Percentiles rank a stretch among this genome's conserved stretches.
phyloP scores from a whole-genome alignment of 2,329 filamentous ascomycete species.

The Exophiala sp. region DNA sequence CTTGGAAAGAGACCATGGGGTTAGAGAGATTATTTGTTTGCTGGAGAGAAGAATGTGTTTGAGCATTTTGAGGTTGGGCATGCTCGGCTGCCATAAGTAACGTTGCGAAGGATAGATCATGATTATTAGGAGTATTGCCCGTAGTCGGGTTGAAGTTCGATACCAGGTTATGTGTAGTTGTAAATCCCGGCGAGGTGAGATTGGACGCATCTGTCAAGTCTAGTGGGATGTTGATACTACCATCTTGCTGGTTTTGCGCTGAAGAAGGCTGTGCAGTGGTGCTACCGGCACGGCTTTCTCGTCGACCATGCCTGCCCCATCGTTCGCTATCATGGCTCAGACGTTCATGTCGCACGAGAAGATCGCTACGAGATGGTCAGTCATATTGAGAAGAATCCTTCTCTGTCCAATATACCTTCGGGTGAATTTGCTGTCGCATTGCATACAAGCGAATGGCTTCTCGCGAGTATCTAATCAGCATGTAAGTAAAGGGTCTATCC shows the following conservation, averaged over 20 bases:
- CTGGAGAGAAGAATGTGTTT: constrained; percentile 21
- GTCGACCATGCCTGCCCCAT: constrained; percentile 13
- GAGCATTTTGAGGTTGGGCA: constrained; percentile 36
- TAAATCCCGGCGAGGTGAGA: constrained; percentile 8
- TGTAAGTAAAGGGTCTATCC: neutral
- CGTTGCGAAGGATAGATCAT: constrained; percentile 37
- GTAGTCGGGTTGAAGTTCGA: constrained; percentile 7
- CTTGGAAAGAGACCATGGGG: constrained; percentile 12
- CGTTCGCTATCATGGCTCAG: constrained; percentile 35
- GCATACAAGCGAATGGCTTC: constrained; percentile 39
- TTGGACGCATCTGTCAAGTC: constrained; percentile 7
- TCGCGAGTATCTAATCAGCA: constrained; percentile 34
- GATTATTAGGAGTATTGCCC: constrained; percentile 15
- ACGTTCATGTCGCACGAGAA: constrained; percentile 41
- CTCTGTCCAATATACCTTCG: constrained; percentile 34
- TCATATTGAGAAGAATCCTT: constrained; percentile 13
- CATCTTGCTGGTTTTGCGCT: constrained; percentile 3
- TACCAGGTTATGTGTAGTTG: constrained; percentile 22
- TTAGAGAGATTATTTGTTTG: constrained; percentile 13
- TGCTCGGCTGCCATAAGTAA: constrained; percentile 43
- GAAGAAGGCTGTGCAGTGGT: constrained; percentile 23
- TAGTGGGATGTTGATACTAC: constrained; percentile 1
- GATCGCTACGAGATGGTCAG: constrained; percentile 32
- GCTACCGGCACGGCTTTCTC: constrained; percentile 2
- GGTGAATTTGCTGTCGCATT: constrained; percentile 42